Evolutionary conservation across 306 rosid genomes (phyloP).

Genomic region (Dalbergia cochinchinensis): DNA sequence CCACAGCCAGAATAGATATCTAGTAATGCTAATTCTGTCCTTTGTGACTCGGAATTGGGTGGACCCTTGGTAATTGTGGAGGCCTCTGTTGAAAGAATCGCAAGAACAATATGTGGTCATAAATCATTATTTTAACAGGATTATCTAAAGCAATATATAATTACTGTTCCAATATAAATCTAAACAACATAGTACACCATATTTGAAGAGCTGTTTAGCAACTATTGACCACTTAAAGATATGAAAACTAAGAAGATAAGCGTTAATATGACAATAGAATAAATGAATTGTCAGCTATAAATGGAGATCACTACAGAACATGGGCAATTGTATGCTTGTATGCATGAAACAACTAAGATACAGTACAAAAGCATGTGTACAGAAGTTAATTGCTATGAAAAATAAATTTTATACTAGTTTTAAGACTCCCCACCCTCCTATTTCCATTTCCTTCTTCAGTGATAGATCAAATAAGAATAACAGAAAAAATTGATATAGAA

Average conservation of each 20-base stretch:
- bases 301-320: slow-evolving; percentile 7
- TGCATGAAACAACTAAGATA: slow-evolving; percentile 27
- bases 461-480: not conserved
- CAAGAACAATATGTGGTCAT: slow-evolving; percentile 43
- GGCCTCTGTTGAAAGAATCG: slow-evolving; percentile 46
- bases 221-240: slow-evolving; percentile 4
- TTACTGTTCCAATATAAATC: slow-evolving; percentile 36
- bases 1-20: slow-evolving; percentile 97
- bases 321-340: not conserved
- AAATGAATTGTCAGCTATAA: slow-evolving; percentile 29
- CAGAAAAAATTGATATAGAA: slow-evolving; percentile 12
- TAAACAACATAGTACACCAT: slow-evolving; percentile 26
- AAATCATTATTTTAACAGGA: slow-evolving; percentile 44
- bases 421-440: slow-evolving; percentile 19
- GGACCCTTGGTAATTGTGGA: slow-evolving; percentile 44
- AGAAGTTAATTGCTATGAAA: slow-evolving; percentile 27
- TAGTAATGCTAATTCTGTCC: slow-evolving; percentile 63
- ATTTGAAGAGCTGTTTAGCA: not conserved
- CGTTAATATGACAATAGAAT: slow-evolving; percentile 27
- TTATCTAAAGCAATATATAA: slow-evolving; percentile 59
- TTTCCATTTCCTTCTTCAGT: slow-evolving; percentile 1
- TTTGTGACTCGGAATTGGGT: slow-evolving; percentile 41
- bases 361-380: slow-evolving; percentile 21
- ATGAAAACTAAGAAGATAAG: not conserved
- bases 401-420: slow-evolving; percentile 6